A percentile compares a stretch with the other conserved stretches of the same genome.
phyloP scores from a whole-genome alignment of 306 rosid genomes.

The Cicer chorassanicum region DNA sequence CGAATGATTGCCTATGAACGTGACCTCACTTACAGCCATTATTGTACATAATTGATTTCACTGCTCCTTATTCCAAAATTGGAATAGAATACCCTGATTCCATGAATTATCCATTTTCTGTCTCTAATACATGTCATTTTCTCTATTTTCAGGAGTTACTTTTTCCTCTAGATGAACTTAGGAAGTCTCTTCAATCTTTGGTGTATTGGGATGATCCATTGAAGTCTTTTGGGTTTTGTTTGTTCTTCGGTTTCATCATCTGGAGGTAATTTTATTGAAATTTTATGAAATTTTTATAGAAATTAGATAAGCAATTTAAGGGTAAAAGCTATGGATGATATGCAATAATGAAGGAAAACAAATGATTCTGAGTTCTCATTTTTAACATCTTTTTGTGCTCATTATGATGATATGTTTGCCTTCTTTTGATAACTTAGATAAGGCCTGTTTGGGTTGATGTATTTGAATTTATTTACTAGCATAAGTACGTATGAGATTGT shows the following conservation, averaged over 20 bases:
- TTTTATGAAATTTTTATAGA: constrained; percentile 1
- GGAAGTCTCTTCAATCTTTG: constrained; percentile 71
- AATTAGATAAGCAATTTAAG: constrained; percentile 12
- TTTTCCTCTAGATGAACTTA: constrained; percentile 70
- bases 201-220: constrained; percentile 86
- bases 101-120: constrained; percentile 41
- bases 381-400: constrained; percentile 13
- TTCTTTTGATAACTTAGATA: constrained; percentile 18
- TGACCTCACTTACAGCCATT: neutral
- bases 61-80: constrained; percentile 12
- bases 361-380: neutral
- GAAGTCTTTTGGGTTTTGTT: constrained; percentile 77
- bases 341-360: constrained; percentile 7
- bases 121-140: constrained; percentile 32
- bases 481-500: no score
- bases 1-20: neutral
- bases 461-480: no score
- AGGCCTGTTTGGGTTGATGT: no score
- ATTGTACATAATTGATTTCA: neutral
- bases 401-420: constrained; percentile 22
- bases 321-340: constrained; percentile 9
- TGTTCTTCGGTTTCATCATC: constrained; percentile 68
- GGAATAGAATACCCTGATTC: constrained; percentile 8
- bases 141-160: constrained; percentile 79
- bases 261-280: constrained; percentile 68